Evolutionary conservation across 306 rosid species (phyloP), one percentile per base, ranked within the genome.

Genomic region (Vigna nakashimae): DNA sequence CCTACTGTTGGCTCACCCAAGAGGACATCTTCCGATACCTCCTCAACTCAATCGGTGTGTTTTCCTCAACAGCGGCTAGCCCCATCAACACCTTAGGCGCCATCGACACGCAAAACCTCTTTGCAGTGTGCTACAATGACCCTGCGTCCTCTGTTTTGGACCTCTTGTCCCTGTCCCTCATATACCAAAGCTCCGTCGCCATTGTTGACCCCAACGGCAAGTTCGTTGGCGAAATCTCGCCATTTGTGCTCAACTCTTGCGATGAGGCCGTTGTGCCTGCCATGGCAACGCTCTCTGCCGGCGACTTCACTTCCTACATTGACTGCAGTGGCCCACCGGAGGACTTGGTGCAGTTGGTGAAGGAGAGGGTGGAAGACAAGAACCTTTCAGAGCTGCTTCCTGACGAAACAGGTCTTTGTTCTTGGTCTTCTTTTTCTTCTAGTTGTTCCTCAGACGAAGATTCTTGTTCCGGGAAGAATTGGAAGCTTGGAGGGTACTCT

Each of bases 1-100:
- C 78, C 40, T 95, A 87, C 70, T 92, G 99, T 80, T 95, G 99
- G 98, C 81, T 95, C 46, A 82, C 90, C n/a, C 96, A 90, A 62
- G 99, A 95, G 83, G 98, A 95, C 69, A 65, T 95, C 26, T 83
- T 95, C 66, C 92, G 99, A 20, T 86, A 83, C 81, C 98, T 95
- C 15, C 87, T 95, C 13, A 91, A 88, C 81, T 90, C 84, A 57
- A 92, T 95, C n/a, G 88, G 89, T 1, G 59, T 76, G 24, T 95
- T 95, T 65, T 84, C 91, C 43, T 83, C 91, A 22, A 78, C 56
- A 22, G 73, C 90, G 0, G 73, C 64, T 42, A 60, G n/a, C 55
- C 81, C 94, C 80, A 88, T 96, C 74, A 79, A 81, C 85, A 57
- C 87, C 57, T 91, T 96, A 1, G 70, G 79, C 34, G 74, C 84